These are phyloP conservation scores for Bombardia bombarda DNA, from an alignment of 495 filamentous ascomycete species.

Conservation along the genomic window DNA sequence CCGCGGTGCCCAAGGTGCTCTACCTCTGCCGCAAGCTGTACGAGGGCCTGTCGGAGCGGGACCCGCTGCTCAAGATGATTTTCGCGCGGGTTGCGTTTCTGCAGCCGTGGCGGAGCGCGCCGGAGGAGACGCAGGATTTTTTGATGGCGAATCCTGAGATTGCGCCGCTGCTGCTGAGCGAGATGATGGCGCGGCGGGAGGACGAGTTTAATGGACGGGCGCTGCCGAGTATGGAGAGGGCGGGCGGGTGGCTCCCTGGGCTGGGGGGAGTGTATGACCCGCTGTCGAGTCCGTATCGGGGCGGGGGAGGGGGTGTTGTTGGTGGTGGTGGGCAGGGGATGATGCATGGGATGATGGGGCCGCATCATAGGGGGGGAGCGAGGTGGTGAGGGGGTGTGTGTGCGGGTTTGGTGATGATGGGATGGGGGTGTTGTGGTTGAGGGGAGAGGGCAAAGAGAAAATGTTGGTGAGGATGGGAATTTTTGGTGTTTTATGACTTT, in stretches of 20 bases:
- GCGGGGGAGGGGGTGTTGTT: neutral
- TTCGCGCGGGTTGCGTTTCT: slow-evolving; percentile 39
- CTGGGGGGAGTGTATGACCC: neutral
- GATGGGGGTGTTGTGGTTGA: no score
- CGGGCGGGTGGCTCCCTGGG: slow-evolving; percentile 8
- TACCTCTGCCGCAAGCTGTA: slow-evolving; percentile 30
- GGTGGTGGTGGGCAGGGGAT: neutral
- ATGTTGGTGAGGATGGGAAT: no score
- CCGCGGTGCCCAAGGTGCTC: slow-evolving; percentile 29
- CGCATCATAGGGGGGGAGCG: no score
- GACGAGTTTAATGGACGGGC: slow-evolving; percentile 23
- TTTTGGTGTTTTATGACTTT: no score
- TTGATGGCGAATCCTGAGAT: slow-evolving; percentile 32
- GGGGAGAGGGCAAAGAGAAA: no score
- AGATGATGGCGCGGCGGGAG: slow-evolving; percentile 34
- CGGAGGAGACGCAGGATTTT: slow-evolving; percentile 27
- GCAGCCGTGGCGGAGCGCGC: slow-evolving; percentile 28
- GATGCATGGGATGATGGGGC: no score
- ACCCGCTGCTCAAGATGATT: slow-evolving; percentile 34
- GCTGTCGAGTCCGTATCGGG: slow-evolving; percentile 1
- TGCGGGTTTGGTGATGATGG: no score
- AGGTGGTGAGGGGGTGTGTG: no score
- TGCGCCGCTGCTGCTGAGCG: slow-evolving; percentile 28
- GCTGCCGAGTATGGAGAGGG: slow-evolving; percentile 34
- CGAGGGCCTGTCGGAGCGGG: slow-evolving; percentile 29